Evolutionary conservation across 805 yeast species (phyloP), one percentile per base, ranked within the genome.

Genomic region (Wilhelminamyces savonicus): DNA sequence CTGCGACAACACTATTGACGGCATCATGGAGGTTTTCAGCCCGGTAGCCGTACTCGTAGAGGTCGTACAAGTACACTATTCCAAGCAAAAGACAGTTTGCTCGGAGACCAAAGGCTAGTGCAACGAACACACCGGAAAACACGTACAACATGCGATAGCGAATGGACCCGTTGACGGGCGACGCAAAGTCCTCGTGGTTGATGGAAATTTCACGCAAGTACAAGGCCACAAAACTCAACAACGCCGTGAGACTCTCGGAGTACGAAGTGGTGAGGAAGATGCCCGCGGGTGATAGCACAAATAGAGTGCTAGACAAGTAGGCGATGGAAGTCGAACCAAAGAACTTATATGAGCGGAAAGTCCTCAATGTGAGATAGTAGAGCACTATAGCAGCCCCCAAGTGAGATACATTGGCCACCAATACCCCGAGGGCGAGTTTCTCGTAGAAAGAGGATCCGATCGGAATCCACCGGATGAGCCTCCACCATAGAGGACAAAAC

Each of bases 51-150:
- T 56, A 45, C 24, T 44, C 45, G 15, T 44, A 41, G 11, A 78
- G 43, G 52, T 86, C 95, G 39, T 60, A 66, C 6, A 83, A 36
- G 48, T 70, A 87, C 4, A 79, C 44, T 3, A 76, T 42, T 0
- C 97, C 97, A 46, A 85, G 59, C 0, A 90, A 52, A 4, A 87
- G 46, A 13, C 88, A 74, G 52, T 90, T 90, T 5, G 94, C 76
- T 34, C 97, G 66, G 21, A 85, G 66, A 10, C 78, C 66, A 31
- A 76, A 72, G 1, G 82, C 76, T 2, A 72, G 13, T 0, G 76
- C 72, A 29, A 84, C 70, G 13, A 71, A 47, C 0, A 67, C 8
- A 0, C 86, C 88, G 5, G 82, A 66, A 1, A 60, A 13, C 2
- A 76, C 26, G 38, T 69, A 71, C 3, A 37, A 31, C 2, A 45